A percentile compares a stretch with the other conserved stretches of the same genome.
phyloP scores from a whole-genome alignment of 2,329 filamentous ascomycete species.

The Bipolaris zeicola region DNA sequence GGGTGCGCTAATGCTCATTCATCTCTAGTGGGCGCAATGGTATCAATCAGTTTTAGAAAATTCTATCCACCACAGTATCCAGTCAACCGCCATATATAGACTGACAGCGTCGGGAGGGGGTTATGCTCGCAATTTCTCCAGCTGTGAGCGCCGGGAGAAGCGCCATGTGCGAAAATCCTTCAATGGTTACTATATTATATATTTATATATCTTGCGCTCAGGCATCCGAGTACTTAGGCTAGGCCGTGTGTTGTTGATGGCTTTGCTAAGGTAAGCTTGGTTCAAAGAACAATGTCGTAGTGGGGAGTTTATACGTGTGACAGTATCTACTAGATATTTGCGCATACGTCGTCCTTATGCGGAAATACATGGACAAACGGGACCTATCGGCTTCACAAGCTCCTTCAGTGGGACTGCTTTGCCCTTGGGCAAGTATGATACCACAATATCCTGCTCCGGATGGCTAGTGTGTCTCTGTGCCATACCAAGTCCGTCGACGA shows the following conservation, averaged over 20 bases:
- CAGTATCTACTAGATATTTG: neutral
- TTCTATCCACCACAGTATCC: neutral
- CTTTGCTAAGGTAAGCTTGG: neutral
- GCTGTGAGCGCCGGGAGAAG: neutral
- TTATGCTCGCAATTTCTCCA: neutral
- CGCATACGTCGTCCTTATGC: too few species aligned
- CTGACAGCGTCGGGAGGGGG: neutral
- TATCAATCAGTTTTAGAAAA: neutral
- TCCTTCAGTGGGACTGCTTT: too few species aligned
- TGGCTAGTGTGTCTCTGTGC: too few species aligned
- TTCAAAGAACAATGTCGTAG: neutral
- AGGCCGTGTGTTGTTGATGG: neutral
- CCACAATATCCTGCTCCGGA: too few species aligned
- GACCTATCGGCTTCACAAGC: too few species aligned
- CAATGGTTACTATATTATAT: too few species aligned
- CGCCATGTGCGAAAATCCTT: neutral
- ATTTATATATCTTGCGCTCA: neutral
- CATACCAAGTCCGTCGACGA: too few species aligned
- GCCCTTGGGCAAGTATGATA: too few species aligned
- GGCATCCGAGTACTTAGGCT: neutral
- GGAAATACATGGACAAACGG: too few species aligned
- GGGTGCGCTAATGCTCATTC: neutral
- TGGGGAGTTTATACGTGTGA: neutral
- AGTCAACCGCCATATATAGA: neutral
- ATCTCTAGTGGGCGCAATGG: neutral